Conservation (phyloP, 345 rosid species). For the Sisymbrium altissimum region DNA sequence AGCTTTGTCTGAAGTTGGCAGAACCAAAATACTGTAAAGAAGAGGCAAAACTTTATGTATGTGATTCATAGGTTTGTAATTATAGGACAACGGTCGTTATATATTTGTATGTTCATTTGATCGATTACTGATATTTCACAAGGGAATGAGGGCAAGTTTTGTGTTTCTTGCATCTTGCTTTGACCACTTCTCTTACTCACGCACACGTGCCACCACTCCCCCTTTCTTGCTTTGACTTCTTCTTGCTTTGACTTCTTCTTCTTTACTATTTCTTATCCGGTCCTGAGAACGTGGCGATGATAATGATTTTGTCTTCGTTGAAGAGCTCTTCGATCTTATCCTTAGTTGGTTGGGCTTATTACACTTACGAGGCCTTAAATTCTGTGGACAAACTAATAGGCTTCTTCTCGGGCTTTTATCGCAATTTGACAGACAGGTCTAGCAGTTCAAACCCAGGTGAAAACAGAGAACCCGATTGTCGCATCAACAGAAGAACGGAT, state of each 20-base stretch:
- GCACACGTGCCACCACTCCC: too few species aligned
- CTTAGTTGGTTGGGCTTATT: background rate
- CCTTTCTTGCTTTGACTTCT: background rate
- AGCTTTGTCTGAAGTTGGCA: slow-evolving; percentile 13
- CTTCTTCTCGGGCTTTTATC: too few species aligned
- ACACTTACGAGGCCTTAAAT: background rate
- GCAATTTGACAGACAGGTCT: too few species aligned
- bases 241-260: background rate
- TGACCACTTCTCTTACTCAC: too few species aligned
- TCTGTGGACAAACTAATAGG: background rate
- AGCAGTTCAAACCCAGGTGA: background rate
- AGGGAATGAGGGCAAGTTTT: background rate
- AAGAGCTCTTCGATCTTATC: background rate
- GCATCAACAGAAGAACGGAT: background rate
- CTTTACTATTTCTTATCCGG: background rate
- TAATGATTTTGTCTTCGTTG: background rate
- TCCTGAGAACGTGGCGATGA: background rate
- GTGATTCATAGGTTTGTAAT: background rate
- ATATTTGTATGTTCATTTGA: background rate
- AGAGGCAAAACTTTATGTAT: slow-evolving; percentile 16
- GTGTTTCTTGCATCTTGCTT: too few species aligned
- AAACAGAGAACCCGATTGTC: background rate
- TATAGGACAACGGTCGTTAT: background rate
- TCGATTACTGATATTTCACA: background rate
- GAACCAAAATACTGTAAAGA: slow-evolving; percentile 11